A percentile compares a stretch with the other conserved stretches of the same genome.
Evolutionary conservation across 1,284 basidiomycete genomes (phyloP).

Genomic region (Ceratobasidium sp.): DNA sequence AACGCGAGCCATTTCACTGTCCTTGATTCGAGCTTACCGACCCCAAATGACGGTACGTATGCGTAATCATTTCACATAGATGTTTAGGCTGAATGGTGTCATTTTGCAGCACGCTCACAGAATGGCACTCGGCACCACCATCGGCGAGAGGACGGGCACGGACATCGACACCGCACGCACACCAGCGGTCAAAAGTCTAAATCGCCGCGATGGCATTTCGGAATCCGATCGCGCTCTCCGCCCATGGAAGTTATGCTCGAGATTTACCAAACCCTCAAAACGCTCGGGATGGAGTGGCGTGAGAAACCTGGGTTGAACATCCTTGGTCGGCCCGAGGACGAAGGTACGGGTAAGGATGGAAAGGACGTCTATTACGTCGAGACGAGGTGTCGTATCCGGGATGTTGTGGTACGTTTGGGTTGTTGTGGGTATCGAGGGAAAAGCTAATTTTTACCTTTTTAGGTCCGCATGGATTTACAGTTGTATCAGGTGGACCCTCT

Average conservation of each 20-base stretch:
- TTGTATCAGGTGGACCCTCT: conserved; percentile 94
- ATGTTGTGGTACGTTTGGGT: conserved; percentile 78
- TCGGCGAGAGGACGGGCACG: conserved; percentile 48
- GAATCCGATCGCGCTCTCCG: conserved; percentile 92
- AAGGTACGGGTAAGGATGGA: conserved; percentile 60
- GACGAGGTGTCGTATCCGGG: conserved; percentile 87
- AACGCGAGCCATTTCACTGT: conserved; percentile 72
- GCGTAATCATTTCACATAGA: conserved; percentile 43
- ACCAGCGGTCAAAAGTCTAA: conserved; percentile 49
- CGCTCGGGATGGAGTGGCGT: conserved; percentile 98
- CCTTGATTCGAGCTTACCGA: conserved; percentile 82
- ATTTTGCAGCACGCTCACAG: conserved; percentile 67
- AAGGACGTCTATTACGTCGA: conserved; percentile 91
- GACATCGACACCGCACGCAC: conserved; percentile 41
- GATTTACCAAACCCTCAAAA: conserved; percentile 93
- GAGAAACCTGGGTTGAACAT: conserved; percentile 64
- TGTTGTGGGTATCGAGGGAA: not conserved
- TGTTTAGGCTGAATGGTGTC: conserved; percentile 60
- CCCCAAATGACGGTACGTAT: conserved; percentile 67
- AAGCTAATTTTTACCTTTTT: conserved; percentile 30
- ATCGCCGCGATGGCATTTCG: conserved; percentile 94
- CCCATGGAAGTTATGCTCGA: conserved; percentile 99
- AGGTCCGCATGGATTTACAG: conserved; percentile 97
- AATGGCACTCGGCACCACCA: conserved; percentile 32
- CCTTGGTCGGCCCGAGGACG: conserved; percentile 53